phyloP scores from a whole-genome alignment of 2,329 filamentous ascomycete genomes.

The Colletotrichum cuscutae region DNA sequence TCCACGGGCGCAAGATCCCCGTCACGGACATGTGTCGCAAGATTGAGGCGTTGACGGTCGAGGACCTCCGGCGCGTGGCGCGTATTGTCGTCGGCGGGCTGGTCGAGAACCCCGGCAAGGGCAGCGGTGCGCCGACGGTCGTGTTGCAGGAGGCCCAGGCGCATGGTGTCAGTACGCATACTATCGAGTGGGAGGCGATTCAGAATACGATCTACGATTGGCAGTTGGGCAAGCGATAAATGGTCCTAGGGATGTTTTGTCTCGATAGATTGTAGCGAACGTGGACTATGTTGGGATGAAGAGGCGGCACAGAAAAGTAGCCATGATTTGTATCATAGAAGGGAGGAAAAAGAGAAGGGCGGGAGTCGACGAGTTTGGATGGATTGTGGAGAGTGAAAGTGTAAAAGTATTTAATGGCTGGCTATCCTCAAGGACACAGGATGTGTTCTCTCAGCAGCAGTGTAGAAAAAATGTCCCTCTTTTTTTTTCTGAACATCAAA shows the following conservation, averaged over 20 bases:
- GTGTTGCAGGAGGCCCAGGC: constrained; percentile 92
- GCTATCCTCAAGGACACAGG: background rate
- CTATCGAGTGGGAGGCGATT: constrained; percentile 87
- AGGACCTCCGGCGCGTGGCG: constrained; percentile 86
- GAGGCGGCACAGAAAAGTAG: background rate
- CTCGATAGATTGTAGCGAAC: background rate
- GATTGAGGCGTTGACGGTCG: constrained; percentile 84
- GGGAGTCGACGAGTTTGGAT: background rate
- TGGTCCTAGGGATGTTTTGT: background rate
- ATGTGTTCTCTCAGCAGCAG: background rate
- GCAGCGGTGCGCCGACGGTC: constrained; percentile 91
- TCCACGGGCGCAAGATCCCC: constrained; percentile 92
- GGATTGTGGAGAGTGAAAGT: no score
- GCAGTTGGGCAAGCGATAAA: constrained; percentile 74
- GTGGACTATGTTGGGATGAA: background rate
- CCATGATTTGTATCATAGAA: background rate
- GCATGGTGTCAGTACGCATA: constrained; percentile 72
- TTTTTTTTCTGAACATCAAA: background rate
- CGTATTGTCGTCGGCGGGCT: constrained; percentile 79
- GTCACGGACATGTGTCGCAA: constrained; percentile 91
- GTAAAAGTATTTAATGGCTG: background rate
- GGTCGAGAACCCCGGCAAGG: constrained; percentile 78
- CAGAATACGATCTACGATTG: constrained; percentile 86
- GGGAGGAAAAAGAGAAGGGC: no score
- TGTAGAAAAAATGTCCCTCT: background rate